Evolutionary conservation across 2,329 filamentous ascomycete species (phyloP).

Genomic region (Coleophoma crateriformis): DNA sequence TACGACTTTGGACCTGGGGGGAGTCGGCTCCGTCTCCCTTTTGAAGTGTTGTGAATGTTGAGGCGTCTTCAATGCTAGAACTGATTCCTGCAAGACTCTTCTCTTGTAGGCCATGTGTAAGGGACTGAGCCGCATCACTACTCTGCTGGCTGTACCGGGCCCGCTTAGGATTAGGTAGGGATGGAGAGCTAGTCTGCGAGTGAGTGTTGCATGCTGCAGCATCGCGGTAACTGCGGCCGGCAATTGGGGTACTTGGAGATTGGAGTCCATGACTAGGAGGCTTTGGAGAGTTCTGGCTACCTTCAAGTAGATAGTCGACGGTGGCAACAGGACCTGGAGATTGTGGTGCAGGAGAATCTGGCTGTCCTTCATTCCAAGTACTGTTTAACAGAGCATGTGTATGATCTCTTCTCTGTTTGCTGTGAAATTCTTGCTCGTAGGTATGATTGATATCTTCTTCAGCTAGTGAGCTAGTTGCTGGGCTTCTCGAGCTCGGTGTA

Average conservation of each 20-base stretch:
- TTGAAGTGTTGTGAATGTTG: not conserved
- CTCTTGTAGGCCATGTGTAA: slow-evolving; percentile 16
- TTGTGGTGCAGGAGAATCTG: slow-evolving; percentile 42
- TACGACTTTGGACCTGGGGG: too few species aligned
- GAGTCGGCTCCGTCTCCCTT: not conserved
- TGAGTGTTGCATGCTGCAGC: not conserved
- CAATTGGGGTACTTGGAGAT: not conserved
- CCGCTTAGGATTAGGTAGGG: slow-evolving; percentile 19
- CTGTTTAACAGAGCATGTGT: slow-evolving; percentile 47
- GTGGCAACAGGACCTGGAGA: slow-evolving; percentile 13
- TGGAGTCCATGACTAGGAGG: not conserved
- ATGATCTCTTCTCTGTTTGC: slow-evolving; percentile 37
- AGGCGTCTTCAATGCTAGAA: not conserved
- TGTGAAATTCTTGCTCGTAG: slow-evolving; percentile 22
- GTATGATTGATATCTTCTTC: slow-evolving; percentile 16
- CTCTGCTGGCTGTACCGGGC: slow-evolving; percentile 17
- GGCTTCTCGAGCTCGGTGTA: slow-evolving; percentile 18
- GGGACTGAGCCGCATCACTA: slow-evolving; percentile 18
- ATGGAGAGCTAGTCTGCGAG: slow-evolving; percentile 5
- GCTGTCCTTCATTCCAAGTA: slow-evolving; percentile 60
- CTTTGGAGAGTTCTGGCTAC: slow-evolving; percentile 6
- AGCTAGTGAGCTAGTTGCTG: slow-evolving; percentile 15
- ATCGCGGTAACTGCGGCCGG: not conserved
- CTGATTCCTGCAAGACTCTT: slow-evolving; percentile 10
- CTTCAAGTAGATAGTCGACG: slow-evolving; percentile 1